These are phyloP conservation scores for Nannizziopsis arthrosporioides DNA, from an alignment of 2,329 filamentous ascomycete species.

Conservation along the genomic window DNA sequence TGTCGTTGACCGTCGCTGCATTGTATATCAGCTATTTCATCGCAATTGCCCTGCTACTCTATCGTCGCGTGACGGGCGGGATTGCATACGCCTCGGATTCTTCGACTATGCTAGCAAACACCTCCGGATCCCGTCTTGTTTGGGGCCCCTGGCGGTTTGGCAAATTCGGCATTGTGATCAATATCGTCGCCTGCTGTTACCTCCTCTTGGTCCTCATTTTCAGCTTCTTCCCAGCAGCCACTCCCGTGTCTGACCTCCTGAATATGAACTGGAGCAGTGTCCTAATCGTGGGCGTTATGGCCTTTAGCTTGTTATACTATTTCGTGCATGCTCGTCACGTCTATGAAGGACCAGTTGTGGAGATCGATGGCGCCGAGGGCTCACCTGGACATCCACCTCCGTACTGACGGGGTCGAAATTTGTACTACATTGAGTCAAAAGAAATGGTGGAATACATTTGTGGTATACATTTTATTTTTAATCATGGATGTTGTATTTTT, in stretches of 20 bases:
- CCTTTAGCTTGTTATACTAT: slow-evolving; percentile 33
- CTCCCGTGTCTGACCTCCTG: slow-evolving; percentile 22
- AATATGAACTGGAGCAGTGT: slow-evolving; percentile 35
- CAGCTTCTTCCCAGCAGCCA: slow-evolving; percentile 25
- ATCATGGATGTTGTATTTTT: too few species aligned
- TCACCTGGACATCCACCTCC: neutral
- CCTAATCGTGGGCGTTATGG: slow-evolving; percentile 31
- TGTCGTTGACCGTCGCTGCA: slow-evolving; percentile 41
- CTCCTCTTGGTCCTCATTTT: slow-evolving; percentile 23
- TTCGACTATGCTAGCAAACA: slow-evolving; percentile 15
- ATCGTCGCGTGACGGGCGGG: slow-evolving; percentile 27
- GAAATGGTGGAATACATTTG: neutral
- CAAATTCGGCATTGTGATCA: slow-evolving; percentile 22
- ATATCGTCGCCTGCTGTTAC: slow-evolving; percentile 27
- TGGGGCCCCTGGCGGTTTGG: slow-evolving; percentile 20
- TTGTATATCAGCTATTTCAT: slow-evolving; percentile 44
- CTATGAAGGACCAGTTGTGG: slow-evolving; percentile 23
- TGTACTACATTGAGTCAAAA: neutral
- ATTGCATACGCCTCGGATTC: slow-evolving; percentile 16
- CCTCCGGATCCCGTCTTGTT: slow-evolving; percentile 20
- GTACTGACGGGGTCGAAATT: neutral
- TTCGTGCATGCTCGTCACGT: slow-evolving; percentile 21
- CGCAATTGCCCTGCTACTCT: slow-evolving; percentile 35
- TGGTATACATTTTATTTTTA: neutral
- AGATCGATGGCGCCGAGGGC: slow-evolving; percentile 11